Evolutionary conservation across 2,329 filamentous ascomycete genomes (phyloP).

Genomic region (Fusarium austroafricanum): DNA sequence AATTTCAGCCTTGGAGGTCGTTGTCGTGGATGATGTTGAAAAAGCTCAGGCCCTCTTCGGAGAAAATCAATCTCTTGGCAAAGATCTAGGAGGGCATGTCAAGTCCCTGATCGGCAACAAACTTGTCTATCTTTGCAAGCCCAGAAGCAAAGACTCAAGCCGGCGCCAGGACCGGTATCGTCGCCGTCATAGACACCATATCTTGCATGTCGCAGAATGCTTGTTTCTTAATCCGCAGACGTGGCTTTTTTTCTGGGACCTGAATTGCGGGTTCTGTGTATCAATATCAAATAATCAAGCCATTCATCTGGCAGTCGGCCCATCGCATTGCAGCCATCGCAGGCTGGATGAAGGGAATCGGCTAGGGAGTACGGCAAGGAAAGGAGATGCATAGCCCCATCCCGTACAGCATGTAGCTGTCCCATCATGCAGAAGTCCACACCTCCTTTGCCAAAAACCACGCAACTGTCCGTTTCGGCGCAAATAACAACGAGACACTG

Average conservation of each 20-base stretch:
- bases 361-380: conserved; percentile 15
- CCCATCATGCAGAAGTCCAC: conserved; percentile 32
- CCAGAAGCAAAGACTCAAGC: neutral
- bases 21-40: neutral
- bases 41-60: conserved; percentile 34
- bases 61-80: conserved; percentile 43
- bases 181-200: conserved; percentile 23
- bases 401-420: neutral
- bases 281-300: neutral
- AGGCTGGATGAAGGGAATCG: conserved; percentile 31
- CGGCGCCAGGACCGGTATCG: neutral
- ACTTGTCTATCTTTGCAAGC: conserved; percentile 1
- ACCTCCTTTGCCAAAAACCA: conserved; percentile 35
- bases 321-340: conserved; percentile 6
- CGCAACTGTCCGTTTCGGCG: conserved; percentile 22
- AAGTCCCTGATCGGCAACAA: conserved; percentile 45
- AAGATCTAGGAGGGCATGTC: conserved; percentile 30
- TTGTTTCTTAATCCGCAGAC: conserved; percentile 13
- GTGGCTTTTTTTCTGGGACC: conserved; percentile 19
- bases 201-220: conserved; percentile 27
- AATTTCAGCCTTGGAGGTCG: conserved; percentile 7
- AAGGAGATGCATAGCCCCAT: conserved; percentile 18
- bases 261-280: conserved; percentile 3
- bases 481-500: conserved; percentile 21
- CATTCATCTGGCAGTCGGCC: conserved; percentile 22